Evolutionary conservation across 129 eudicot species (phyloP).

Genomic region (Dittrichia graveolens): DNA sequence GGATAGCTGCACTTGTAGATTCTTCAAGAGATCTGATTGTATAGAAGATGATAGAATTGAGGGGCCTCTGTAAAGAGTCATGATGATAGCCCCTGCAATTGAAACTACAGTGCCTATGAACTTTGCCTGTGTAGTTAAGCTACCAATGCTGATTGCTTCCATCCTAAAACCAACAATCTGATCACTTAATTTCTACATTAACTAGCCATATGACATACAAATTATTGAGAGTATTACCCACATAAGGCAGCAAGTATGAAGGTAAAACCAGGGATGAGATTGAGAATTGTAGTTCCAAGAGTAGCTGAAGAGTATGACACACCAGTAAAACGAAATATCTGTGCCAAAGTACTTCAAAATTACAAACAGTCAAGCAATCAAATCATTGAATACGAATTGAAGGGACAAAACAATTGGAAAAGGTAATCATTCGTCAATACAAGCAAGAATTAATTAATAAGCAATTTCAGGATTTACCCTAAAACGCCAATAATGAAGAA

Average conservation of each 20-base stretch:
- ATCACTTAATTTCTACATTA: not conserved
- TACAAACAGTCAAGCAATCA: not conserved
- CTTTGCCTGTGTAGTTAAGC: slow-evolving; percentile 49
- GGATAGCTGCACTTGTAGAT: slow-evolving; percentile 39
- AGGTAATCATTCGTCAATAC: no score
- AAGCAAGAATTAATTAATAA: no score
- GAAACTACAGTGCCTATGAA: slow-evolving; percentile 60
- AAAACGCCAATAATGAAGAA: slow-evolving; percentile 61
- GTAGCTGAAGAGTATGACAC: slow-evolving; percentile 65
- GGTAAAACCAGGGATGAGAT: slow-evolving; percentile 84
- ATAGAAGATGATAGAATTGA: slow-evolving; percentile 25
- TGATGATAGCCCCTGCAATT: slow-evolving; percentile 63
- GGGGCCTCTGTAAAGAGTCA: slow-evolving; percentile 66
- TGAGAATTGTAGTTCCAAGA: slow-evolving; percentile 74
- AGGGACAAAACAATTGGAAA: no score
- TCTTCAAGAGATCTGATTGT: slow-evolving; percentile 28
- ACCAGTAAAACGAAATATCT: slow-evolving; percentile 80
- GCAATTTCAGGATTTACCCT: slow-evolving; percentile 44
- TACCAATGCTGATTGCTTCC: slow-evolving; percentile 49
- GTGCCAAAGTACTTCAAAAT: slow-evolving; percentile 56
- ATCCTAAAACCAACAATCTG: slow-evolving; percentile 45
- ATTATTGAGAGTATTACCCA: slow-evolving; percentile 41
- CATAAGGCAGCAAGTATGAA: slow-evolving; percentile 72
- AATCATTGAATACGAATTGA: no score
- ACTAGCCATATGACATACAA: no score